Base-by-base conservation (phyloP, 805 yeast species). In the Lachancea nothofagi region DNA sequence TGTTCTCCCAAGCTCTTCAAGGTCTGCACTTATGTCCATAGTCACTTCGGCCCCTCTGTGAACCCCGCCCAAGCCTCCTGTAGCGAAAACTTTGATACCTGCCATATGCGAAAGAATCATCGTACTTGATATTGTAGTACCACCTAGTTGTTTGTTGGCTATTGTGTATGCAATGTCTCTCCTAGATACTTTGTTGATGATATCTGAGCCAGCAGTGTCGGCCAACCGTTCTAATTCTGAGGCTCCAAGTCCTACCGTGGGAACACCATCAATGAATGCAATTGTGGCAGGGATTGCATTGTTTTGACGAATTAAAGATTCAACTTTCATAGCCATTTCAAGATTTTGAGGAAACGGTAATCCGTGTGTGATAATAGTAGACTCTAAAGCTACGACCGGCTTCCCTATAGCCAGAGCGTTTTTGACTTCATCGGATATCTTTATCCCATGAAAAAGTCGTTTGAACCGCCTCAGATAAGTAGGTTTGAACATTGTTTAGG, bases 11-110 rank as follows among this genome's bases (percentile, higher is more conserved):
- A 88, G 67, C 55, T 87, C 96, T 36, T 86, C 89, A 46, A 87
- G 70, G 60, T 87, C 96, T 2, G 95, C 95, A 51, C 89, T 79
- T 18, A 87, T 69, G 59, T 87, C 96, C 78, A 85, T 73, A 2
- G 88, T 77, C 21, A 62, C 48, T 40, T 83, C 82, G 15, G 83
- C 90, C 6, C 83, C 83, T 41, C 85, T 71, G 52, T 87, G 95
- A 8, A 86, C 95, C 15, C 96, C 96, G 15, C 96, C 96, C 14
- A 87, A 69, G 1, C 96, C 96, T 23, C 96, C 96, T 2, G 96
- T 88, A 1, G 94, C 93, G 68, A 87, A 88, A 9, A 88, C 86
- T 49, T 75, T 72, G 49, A 87, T 83, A 0, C 94, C 93, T 0
- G 89, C 88, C 51, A 63, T 54, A 38, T 78, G 69, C 1, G 96